phyloP scores from a whole-genome alignment of 768 basidiomycete species.

The Boletus eberwhitei region DNA sequence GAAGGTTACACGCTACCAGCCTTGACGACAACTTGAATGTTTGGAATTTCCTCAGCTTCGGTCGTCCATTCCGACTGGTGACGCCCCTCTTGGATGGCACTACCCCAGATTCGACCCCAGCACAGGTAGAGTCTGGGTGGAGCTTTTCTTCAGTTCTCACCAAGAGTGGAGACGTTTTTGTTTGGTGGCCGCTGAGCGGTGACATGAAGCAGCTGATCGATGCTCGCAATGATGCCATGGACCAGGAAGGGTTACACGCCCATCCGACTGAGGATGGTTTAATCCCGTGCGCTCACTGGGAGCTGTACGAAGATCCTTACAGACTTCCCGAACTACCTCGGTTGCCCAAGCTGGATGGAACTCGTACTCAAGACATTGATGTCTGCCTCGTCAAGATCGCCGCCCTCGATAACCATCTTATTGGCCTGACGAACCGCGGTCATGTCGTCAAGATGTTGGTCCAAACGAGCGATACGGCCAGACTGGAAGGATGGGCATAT shows the following conservation, averaged over 20 bases:
- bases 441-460: slow-evolving; percentile 69
- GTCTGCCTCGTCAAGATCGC: slow-evolving; percentile 75
- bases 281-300: slow-evolving; percentile 65
- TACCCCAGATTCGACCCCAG: slow-evolving; percentile 45
- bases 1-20: slow-evolving; percentile 66
- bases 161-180: slow-evolving; percentile 64
- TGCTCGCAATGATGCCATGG: slow-evolving; percentile 43
- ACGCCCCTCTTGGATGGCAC: slow-evolving; percentile 38
- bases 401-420: slow-evolving; percentile 64
- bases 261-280: slow-evolving; percentile 34
- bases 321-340: slow-evolving; percentile 57
- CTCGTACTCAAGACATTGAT: slow-evolving; percentile 25
- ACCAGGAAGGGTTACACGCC: slow-evolving; percentile 36
- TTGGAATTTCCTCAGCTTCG: slow-evolving; percentile 79
- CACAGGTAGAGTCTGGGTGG: slow-evolving; percentile 82
- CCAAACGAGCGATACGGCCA: slow-evolving; percentile 36
- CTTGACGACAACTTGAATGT: slow-evolving; percentile 58
- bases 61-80: slow-evolving; percentile 64
- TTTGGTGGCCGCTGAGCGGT: slow-evolving; percentile 68
- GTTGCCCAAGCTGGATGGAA: slow-evolving; percentile 48
- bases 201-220: slow-evolving; percentile 37
- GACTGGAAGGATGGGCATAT: slow-evolving; percentile 63
- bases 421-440: slow-evolving; percentile 78
- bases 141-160: slow-evolving; percentile 71
- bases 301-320: slow-evolving; percentile 49